Percentiles rank a stretch among this genome's conserved stretches.
Conservation (phyloP, 2,329 filamentous ascomycete genomes). For the Talaromyces sp. region DNA sequence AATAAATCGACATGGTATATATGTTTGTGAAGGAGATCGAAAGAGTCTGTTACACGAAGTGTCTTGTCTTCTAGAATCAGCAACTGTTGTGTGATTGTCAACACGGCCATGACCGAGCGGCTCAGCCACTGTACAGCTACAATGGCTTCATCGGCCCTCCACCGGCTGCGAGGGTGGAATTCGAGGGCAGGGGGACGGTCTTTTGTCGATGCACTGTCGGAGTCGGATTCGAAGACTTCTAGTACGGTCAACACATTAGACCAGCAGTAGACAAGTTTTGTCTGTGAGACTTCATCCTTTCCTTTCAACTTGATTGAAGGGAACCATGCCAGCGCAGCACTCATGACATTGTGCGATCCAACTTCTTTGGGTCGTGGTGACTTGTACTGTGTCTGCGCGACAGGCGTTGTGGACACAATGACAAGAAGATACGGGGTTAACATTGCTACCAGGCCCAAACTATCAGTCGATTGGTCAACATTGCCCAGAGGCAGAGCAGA, state of each 20-base stretch:
- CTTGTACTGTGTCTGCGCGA: constrained; percentile 96
- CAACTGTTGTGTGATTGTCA: constrained; percentile 90
- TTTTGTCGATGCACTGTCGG: constrained; percentile 55
- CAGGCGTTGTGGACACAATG: constrained; percentile 92
- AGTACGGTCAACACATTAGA: constrained; percentile 94
- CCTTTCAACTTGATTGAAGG: constrained; percentile 88
- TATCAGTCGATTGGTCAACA: constrained; percentile 79
- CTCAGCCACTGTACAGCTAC: constrained; percentile 97
- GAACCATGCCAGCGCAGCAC: constrained; percentile 94
- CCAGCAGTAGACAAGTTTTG: constrained; percentile 96
- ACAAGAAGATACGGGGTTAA: constrained; percentile 92
- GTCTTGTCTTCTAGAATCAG: constrained; percentile 86
- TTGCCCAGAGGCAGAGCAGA: constrained; percentile 89
- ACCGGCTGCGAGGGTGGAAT: constrained; percentile 79
- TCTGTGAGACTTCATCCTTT: constrained; percentile 61
- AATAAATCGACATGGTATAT: constrained; percentile 91
- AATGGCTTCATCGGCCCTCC: constrained; percentile 91
- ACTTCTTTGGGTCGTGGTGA: constrained; percentile 86
- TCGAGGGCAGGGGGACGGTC: constrained; percentile 73
- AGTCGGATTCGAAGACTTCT: constrained; percentile 71
- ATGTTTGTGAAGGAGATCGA: constrained; percentile 85
- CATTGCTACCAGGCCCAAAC: constrained; percentile 87
- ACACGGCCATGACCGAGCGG: constrained; percentile 80
- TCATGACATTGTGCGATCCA: constrained; percentile 82
- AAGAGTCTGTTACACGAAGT: constrained; percentile 88